Percentiles rank a stretch among this genome's conserved stretches.
These are phyloP conservation scores for Didymella sp. DNA, from an alignment of 2,329 filamentous ascomycete species.

Conservation along the genomic window DNA sequence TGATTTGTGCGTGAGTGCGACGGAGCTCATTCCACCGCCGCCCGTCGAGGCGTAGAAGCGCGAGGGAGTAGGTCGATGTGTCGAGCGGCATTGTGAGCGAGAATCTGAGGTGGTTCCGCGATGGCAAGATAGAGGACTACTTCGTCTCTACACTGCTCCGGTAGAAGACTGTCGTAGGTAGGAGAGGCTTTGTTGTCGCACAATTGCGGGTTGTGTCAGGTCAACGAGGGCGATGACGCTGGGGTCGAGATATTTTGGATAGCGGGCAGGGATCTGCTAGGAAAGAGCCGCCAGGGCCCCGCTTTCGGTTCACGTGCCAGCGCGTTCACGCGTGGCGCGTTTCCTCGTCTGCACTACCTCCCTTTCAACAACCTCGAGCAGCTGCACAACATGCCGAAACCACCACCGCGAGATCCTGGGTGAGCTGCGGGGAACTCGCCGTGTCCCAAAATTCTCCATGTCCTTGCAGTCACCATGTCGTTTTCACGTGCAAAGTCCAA, in stretches of 20 bases:
- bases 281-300: conserved; percentile 23
- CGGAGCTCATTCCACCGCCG: conserved; percentile 97
- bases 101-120: background rate
- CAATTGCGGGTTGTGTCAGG: background rate
- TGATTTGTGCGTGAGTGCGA: conserved; percentile 84
- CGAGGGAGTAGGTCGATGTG: conserved; percentile 88
- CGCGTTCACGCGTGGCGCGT: conserved; percentile 30
- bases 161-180: background rate
- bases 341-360: background rate
- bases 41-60: conserved; percentile 72
- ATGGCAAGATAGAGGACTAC: background rate
- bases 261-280: conserved; percentile 18
- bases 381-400: background rate
- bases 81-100: conserved; percentile 81
- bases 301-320: conserved; percentile 32
- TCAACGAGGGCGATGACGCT: conserved; percentile 12
- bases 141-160: background rate
- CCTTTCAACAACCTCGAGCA: background rate
- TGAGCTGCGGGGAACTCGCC: background rate
- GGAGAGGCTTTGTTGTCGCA: background rate
- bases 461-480: conserved; percentile 22
- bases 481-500: conserved; percentile 18
- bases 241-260: conserved; percentile 19
- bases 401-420: background rate
- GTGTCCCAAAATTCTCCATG: background rate